Evolutionary conservation across 441 rosid genomes (phyloP).

Genomic region (Euphorbia celastroides): DNA sequence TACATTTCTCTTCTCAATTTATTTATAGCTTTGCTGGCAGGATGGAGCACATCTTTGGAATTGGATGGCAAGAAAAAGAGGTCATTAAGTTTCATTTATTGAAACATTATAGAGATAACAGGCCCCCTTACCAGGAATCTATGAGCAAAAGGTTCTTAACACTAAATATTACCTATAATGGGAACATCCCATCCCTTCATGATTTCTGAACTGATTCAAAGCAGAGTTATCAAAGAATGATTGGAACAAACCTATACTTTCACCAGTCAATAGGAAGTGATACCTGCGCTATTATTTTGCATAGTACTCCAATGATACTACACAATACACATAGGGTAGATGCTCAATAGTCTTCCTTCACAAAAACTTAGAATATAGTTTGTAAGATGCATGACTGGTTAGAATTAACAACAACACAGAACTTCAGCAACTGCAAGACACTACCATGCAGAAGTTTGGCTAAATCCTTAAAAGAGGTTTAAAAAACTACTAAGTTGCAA

Average conservation of each 20-base stretch:
- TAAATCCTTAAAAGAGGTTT: background rate
- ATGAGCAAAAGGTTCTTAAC: slow-evolving; percentile 28
- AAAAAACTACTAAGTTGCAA: background rate
- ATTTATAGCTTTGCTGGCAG: slow-evolving; percentile 40
- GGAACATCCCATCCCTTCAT: slow-evolving; percentile 18
- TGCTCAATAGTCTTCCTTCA: slow-evolving; percentile 17
- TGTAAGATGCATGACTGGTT: slow-evolving; percentile 14
- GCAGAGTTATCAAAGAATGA: slow-evolving; percentile 19
- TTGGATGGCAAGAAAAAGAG: slow-evolving; percentile 29
- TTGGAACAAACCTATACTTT: slow-evolving; percentile 20
- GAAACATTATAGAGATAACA: slow-evolving; percentile 23
- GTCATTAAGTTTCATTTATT: slow-evolving; percentile 20
- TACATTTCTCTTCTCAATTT: slow-evolving; percentile 46
- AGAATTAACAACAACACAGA: slow-evolving; percentile 19
- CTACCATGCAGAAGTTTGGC: slow-evolving; percentile 1
- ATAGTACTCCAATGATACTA: slow-evolving; percentile 28
- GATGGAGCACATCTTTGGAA: slow-evolving; percentile 47
- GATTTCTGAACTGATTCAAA: slow-evolving; percentile 29
- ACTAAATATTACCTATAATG: slow-evolving; percentile 28
- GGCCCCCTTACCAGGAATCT: slow-evolving; percentile 51
- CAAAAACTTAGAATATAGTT: slow-evolving; percentile 14
- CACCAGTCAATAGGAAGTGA: slow-evolving; percentile 33
- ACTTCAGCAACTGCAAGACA: slow-evolving; percentile 5
- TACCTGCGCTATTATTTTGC: slow-evolving; percentile 39
- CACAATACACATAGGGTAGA: slow-evolving; percentile 22